Evolutionary conservation across 768 basidiomycete genomes (phyloP).

Genomic region (Neoboletus magnificus): DNA sequence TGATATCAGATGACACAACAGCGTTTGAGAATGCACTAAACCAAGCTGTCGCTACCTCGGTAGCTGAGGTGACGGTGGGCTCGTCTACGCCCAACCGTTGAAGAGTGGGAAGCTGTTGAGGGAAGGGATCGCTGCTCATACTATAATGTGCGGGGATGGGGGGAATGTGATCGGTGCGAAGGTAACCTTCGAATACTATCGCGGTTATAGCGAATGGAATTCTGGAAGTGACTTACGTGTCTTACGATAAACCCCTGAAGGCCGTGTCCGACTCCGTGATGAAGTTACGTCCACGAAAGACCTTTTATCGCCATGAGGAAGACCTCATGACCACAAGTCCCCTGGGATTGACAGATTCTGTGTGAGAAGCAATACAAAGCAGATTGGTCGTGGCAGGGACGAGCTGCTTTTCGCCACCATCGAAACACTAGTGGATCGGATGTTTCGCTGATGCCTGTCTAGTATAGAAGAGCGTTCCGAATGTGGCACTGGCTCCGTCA

Average conservation of each 20-base stretch:
- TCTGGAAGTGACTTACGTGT: too few species aligned
- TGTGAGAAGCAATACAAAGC: not conserved
- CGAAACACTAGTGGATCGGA: not conserved
- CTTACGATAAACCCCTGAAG: not conserved
- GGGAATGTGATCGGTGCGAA: not conserved
- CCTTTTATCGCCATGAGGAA: not conserved
- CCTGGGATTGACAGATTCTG: not conserved
- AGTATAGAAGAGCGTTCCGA: not conserved
- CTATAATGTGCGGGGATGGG: not conserved
- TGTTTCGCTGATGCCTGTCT: not conserved
- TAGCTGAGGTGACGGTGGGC: conserved; percentile 17
- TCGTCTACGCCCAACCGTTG: conserved; percentile 23
- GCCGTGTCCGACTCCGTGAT: not conserved
- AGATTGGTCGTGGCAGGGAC: not conserved
- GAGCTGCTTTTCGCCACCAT: not conserved
- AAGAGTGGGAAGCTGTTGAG: conserved; percentile 31
- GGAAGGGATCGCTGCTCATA: conserved; percentile 20
- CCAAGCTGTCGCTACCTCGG: conserved; percentile 25
- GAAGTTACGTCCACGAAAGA: not conserved
- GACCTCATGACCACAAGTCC: not conserved
- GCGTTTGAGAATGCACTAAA: conserved; percentile 23
- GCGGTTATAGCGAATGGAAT: not conserved
- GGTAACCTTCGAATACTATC: not conserved
- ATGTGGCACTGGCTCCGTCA: not conserved
- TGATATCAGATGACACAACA: conserved; percentile 15